Evolutionary conservation across 2,329 filamentous ascomycete species (phyloP).

Genomic region (Westerdykella ornata): DNA sequence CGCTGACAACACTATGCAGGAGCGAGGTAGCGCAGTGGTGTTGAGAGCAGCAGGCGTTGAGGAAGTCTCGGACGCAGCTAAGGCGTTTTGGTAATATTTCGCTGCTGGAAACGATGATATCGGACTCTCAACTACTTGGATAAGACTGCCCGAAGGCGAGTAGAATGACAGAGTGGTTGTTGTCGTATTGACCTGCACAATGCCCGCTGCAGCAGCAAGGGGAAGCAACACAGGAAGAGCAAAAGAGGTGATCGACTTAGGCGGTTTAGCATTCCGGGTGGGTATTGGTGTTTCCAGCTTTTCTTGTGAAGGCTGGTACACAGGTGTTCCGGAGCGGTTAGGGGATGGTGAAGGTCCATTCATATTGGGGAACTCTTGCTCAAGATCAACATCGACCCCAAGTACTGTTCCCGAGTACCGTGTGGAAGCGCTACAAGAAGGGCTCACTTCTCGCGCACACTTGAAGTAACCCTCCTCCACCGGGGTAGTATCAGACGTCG

Average conservation of each 20-base stretch:
- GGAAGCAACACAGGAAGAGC: constrained; percentile 34
- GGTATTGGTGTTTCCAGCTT: not conserved
- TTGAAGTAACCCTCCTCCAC: constrained; percentile 6
- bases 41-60: constrained; percentile 17
- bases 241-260: constrained; percentile 27
- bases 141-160: constrained; percentile 32
- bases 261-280: constrained; percentile 1
- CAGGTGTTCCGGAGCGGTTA: constrained; percentile 4
- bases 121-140: constrained; percentile 20
- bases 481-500: not conserved
- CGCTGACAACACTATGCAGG: constrained; percentile 16
- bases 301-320: not conserved
- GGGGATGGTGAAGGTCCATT: constrained; percentile 14
- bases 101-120: constrained; percentile 2
- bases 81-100: not conserved
- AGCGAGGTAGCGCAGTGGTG: constrained; percentile 16
- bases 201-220: constrained; percentile 33
- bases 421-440: constrained; percentile 31
- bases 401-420: constrained; percentile 32
- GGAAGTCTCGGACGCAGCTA: constrained; percentile 4
- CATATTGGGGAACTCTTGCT: constrained; percentile 13
- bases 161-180: constrained; percentile 28
- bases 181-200: constrained; percentile 24
- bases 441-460: constrained; percentile 19
- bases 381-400: constrained; percentile 32